phyloP scores from a whole-genome alignment of 345 rosid genomes.

The Salix udensis region DNA sequence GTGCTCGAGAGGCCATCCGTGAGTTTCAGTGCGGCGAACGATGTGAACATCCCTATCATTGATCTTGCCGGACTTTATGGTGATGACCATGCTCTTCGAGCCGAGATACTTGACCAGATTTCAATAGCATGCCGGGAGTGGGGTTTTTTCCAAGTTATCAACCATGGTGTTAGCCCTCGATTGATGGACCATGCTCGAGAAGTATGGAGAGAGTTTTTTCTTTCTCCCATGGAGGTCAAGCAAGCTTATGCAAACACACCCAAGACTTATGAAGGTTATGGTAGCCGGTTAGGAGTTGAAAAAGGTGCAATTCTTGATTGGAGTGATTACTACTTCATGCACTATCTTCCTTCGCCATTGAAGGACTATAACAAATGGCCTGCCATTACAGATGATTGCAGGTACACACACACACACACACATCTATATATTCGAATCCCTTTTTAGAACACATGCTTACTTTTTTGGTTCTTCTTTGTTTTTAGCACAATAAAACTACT shows the following conservation, averaged over 20 bases:
- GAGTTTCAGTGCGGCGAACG: neutral
- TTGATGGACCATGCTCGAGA: conserved; percentile 63
- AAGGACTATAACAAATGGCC: conserved; percentile 87
- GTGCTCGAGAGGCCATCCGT: conserved; percentile 48
- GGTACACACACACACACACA: conserved; percentile 35
- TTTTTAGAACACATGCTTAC: neutral
- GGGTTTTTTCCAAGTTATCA: conserved; percentile 89
- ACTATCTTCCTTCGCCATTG: conserved; percentile 50
- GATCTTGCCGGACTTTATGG: conserved; percentile 49
- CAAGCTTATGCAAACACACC: conserved; percentile 69
- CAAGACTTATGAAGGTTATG: conserved; percentile 84
- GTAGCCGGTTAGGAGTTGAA: conserved; percentile 76
- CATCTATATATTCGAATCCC: neutral
- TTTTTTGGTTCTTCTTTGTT: neutral
- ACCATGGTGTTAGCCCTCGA: conserved; percentile 66
- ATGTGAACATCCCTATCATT: conserved; percentile 65
- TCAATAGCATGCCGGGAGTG: conserved; percentile 66
- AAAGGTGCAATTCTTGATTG: conserved; percentile 92
- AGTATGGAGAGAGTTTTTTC: conserved; percentile 76
- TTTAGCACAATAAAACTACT: neutral
- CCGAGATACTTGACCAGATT: conserved; percentile 24
- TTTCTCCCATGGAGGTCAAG: conserved; percentile 59
- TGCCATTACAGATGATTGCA: conserved; percentile 48
- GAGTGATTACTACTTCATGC: conserved; percentile 89
- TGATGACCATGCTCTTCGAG: conserved; percentile 18